Evolutionary conservation across 495 filamentous ascomycete species (phyloP), one percentile per base, ranked within the genome.

Genomic region (Gamarada debralockiae): DNA sequence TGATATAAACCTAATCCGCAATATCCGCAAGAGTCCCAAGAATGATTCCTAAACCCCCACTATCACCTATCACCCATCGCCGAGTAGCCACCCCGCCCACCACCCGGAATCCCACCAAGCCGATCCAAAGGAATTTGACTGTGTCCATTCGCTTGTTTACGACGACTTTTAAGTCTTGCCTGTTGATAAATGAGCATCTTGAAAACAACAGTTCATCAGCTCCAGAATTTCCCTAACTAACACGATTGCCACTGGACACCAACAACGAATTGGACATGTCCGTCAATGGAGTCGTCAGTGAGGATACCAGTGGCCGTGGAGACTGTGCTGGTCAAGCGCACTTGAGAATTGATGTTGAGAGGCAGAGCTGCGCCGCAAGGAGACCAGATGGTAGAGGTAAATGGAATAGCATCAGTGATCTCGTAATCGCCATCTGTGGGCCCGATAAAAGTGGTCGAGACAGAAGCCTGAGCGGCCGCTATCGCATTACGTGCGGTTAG

Each of bases 271-370:
- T 59, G 62, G 51, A 70, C 65, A 58, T 70, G 70, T 52, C 63
- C 61, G 53, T 70, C 67, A 27, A 65, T 57, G 25, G 66, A 67
- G 49, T 72, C 70, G 34, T 64, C 64, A 34, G 67, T 73, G 50
- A 73, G 55, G n/a, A 66, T 52, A n/a, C 68, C 66, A 22, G 45
- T 52, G 12, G 45, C 55, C 18, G 43, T 48, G 21, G 56, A 29
- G 43, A 18, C 31, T 10, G 48, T 45, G 33, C 24, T 38, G 10
- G 40, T 50, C 24, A 73, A 48, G 27, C 66, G 69, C 41, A 73
- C 64, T 55, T 68, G 65, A 37, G 67, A 70, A 64, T 73, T 70
- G 65, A 73, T 71, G 58, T 72, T 73, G 49, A 73, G 57, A 33
- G 70, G 54, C 31, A 65, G 65, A 39, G 68, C 65, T 17, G 55